Conservation (phyloP, 1,284 basidiomycete species). For the Stereum hirsutum region DNA sequence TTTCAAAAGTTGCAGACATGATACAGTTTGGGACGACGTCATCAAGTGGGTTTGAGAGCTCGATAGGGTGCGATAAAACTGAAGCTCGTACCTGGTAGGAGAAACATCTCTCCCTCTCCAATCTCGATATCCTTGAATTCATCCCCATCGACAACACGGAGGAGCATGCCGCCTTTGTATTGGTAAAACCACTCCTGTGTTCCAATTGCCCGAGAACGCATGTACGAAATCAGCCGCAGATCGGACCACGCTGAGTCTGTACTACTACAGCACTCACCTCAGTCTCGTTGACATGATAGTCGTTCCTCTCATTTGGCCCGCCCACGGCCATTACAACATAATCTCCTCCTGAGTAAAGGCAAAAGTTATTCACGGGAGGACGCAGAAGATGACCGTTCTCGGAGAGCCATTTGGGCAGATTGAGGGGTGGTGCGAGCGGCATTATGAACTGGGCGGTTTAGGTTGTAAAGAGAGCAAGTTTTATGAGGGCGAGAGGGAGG, state of each 20-base stretch:
- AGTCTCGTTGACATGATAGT: constrained; percentile 92
- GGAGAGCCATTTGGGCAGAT: constrained; percentile 79
- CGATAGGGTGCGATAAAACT: background rate
- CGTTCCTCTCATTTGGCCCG: constrained; percentile 86
- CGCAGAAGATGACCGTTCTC: constrained; percentile 73
- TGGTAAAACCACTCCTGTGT: constrained; percentile 93
- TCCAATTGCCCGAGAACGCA: background rate
- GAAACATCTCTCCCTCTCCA: constrained; percentile 93
- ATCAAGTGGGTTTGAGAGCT: background rate
- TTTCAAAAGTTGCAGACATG: background rate
- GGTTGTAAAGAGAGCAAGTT: too few species aligned
- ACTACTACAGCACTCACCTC: constrained; percentile 41
- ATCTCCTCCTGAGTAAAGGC: constrained; percentile 77
- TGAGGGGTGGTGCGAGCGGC: constrained; percentile 57
- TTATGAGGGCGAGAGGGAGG: too few species aligned
- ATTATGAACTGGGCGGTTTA: too few species aligned
- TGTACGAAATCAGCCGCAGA: background rate
- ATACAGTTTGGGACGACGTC: background rate
- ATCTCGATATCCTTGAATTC: constrained; percentile 84
- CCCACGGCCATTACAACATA: constrained; percentile 90
- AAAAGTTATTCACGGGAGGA: constrained; percentile 90
- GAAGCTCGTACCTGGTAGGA: constrained; percentile 70
- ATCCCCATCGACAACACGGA: constrained; percentile 84
- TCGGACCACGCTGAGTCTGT: background rate
- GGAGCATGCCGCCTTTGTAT: constrained; percentile 83